phyloP scores from a whole-genome alignment of 805 yeast species.

The Yamadazyma sp. region DNA sequence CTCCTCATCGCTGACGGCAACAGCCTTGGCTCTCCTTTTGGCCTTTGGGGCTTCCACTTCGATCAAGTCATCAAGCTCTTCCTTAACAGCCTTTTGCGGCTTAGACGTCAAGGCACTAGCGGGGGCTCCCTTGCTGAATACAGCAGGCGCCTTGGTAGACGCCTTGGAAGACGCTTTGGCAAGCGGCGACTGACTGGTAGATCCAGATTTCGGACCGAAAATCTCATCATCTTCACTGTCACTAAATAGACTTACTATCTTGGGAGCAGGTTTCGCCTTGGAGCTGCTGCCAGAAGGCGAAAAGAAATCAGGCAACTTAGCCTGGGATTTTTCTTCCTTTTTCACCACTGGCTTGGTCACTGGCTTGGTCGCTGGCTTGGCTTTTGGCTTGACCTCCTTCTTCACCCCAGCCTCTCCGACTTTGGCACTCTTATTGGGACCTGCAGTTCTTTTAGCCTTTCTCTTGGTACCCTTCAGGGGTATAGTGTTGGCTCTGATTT shows the following conservation, averaged over 20 bases:
- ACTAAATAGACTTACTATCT: slow-evolving; percentile 21
- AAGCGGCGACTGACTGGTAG: slow-evolving; percentile 12
- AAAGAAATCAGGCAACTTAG: slow-evolving; percentile 21
- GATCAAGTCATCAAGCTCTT: slow-evolving; percentile 27
- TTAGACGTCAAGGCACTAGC: slow-evolving; percentile 5
- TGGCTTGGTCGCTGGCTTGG: neutral
- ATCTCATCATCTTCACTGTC: slow-evolving; percentile 39
- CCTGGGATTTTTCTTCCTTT: slow-evolving; percentile 5
- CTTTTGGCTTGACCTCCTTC: slow-evolving; percentile 1
- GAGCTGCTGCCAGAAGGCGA: slow-evolving; percentile 13
- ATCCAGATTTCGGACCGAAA: slow-evolving; percentile 16
- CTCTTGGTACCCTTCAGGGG: slow-evolving; percentile 45
- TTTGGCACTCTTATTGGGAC: slow-evolving; percentile 16
- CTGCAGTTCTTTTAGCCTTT: slow-evolving; percentile 22
- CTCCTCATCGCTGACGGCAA: slow-evolving; percentile 7
- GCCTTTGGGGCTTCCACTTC: slow-evolving; percentile 10
- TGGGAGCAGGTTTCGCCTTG: slow-evolving; percentile 11
- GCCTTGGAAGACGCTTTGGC: slow-evolving; percentile 1
- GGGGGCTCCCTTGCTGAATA: neutral
- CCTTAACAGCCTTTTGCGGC: no score
- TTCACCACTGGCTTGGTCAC: neutral
- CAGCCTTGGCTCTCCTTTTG: slow-evolving; percentile 11
- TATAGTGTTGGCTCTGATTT: slow-evolving; percentile 52
- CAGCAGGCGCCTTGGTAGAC: neutral
- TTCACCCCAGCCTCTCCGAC: slow-evolving; percentile 7